Base-by-base conservation (phyloP, 2,329 filamentous ascomycete species). In the Rhynchosporium graminicola region DNA sequence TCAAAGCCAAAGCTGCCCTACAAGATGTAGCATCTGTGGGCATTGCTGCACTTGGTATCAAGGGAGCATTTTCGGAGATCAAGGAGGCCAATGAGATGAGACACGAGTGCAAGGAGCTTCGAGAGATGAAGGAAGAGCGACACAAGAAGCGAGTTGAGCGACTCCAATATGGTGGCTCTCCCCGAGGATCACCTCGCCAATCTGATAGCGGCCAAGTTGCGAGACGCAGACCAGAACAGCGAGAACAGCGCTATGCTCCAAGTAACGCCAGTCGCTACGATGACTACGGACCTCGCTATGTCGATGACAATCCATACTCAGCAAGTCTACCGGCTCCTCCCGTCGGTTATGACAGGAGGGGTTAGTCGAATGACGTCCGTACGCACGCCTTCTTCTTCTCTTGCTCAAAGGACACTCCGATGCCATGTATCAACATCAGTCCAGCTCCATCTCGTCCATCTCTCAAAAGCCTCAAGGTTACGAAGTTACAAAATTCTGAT, bases 21-120 rank as follows among this genome's bases (percentile, higher is more conserved):
- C 82, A 86, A 72, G 86, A 89, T 74, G 83, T 80, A 36, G 84
- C 87, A n/a, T 85, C 83, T 66, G 79, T 89, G 38, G 86, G 86
- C 65, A 84, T 90, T 68, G 86, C 87, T 36, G 86, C 85, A 29
- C 77, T 89, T 60, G 86, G 87, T 74, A 85, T 89, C 77, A 88
- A 88, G 74, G 82, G 83, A 57, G 86, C 87, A 80, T 65, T 71
- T 36, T 80, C 79, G 4, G 86, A 88, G 73, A 89, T 87, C 84
- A 86, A 88, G 74, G 84, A 88, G 72, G 85, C 86, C 75, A 83
- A 84, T 63, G 82, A 87, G 74, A 80, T 87, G 73, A 80, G 83
- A 63, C 80, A 82, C 67, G 80, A 82, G 70, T 80, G 80, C 59
- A 77, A 79, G 58, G 80, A 86, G 65, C 80, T 87, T 62, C 79